Conservation (phyloP, 2,329 filamentous ascomycete species). For the Penicillium hesseltinei region DNA sequence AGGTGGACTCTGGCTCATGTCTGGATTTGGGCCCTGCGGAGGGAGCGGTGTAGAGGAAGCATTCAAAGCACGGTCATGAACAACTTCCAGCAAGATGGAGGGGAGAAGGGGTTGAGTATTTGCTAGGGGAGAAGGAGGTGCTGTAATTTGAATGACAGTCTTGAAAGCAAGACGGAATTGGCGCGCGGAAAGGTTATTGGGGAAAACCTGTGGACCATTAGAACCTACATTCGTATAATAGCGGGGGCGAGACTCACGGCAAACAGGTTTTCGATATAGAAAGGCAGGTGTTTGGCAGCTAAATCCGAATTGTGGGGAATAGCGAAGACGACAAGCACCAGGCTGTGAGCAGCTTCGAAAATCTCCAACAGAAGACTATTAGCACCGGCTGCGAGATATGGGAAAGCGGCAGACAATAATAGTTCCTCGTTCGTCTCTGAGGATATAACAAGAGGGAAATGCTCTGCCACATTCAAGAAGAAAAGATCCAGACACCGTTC, state of each 20-base stretch:
- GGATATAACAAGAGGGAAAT: constrained; percentile 70
- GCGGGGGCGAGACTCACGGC: constrained; percentile 39
- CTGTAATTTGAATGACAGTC: constrained; percentile 76
- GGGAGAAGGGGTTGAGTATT: constrained; percentile 73
- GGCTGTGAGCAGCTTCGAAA: constrained; percentile 86
- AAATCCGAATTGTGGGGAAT: constrained; percentile 73
- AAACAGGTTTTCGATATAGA: constrained; percentile 80
- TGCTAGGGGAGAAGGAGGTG: constrained; percentile 73
- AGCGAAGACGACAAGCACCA: constrained; percentile 75
- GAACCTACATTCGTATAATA: neutral
- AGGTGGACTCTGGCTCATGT: constrained; percentile 33
- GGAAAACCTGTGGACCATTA: constrained; percentile 59
- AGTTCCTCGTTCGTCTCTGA: constrained; percentile 68
- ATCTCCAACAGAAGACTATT: constrained; percentile 62
- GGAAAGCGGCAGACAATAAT: constrained; percentile 69
- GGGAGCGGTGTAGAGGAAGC: constrained; percentile 53
- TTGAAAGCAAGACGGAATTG: constrained; percentile 89
- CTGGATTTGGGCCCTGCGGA: constrained; percentile 37
- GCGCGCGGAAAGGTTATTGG: constrained; percentile 70
- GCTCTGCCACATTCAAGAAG: constrained; percentile 83
- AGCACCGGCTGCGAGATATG: constrained; percentile 66
- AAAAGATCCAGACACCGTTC: constrained; percentile 77
- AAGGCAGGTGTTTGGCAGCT: constrained; percentile 69
- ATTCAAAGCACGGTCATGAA: constrained; percentile 62
- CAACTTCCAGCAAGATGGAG: constrained; percentile 75